Conservation (phyloP, 1,139 yeast species). For the Saccharomyces hybrid region DNA sequence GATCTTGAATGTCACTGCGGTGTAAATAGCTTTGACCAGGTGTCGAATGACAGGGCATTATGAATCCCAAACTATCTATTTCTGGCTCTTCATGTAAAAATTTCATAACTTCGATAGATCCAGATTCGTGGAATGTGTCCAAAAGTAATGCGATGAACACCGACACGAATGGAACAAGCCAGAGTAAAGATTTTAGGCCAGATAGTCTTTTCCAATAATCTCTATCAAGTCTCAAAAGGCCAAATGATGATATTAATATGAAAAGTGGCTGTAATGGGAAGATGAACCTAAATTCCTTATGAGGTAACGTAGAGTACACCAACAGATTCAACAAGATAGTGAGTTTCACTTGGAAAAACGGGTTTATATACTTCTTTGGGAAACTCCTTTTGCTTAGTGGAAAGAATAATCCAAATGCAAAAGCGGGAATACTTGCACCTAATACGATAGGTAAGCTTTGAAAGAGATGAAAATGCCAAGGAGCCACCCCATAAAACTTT, state of each 20-base stretch:
- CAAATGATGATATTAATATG: slow-evolving; percentile 37
- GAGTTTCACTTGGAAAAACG: slow-evolving; percentile 18
- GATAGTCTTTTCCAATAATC: neutral
- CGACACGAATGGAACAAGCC: slow-evolving; percentile 25
- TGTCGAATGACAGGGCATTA: slow-evolving; percentile 95
- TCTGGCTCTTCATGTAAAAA: slow-evolving; percentile 40
- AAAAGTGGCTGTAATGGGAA: slow-evolving; percentile 78
- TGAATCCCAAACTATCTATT: slow-evolving; percentile 56
- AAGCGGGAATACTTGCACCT: slow-evolving; percentile 59
- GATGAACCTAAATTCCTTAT: slow-evolving; percentile 89
- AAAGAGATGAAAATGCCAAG: slow-evolving; percentile 74
- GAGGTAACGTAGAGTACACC: slow-evolving; percentile 58
- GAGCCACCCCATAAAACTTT: slow-evolving; percentile 75
- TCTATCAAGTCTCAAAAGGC: slow-evolving; percentile 15
- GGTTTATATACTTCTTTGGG: slow-evolving; percentile 7
- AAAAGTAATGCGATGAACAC: slow-evolving; percentile 34
- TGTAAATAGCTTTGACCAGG: slow-evolving; percentile 90
- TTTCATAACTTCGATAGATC: slow-evolving; percentile 63
- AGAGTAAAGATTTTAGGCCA: slow-evolving; percentile 5
- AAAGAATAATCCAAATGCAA: slow-evolving; percentile 36
- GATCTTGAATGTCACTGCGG: slow-evolving; percentile 38
- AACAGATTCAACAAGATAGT: slow-evolving; percentile 38
- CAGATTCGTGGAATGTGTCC: slow-evolving; percentile 61
- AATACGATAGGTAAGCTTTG: slow-evolving; percentile 78
- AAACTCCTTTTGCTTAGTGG: slow-evolving; percentile 1